These are phyloP conservation scores for Teunomyces stri DNA, from an alignment of 805 yeast species.

Conservation along the genomic window DNA sequence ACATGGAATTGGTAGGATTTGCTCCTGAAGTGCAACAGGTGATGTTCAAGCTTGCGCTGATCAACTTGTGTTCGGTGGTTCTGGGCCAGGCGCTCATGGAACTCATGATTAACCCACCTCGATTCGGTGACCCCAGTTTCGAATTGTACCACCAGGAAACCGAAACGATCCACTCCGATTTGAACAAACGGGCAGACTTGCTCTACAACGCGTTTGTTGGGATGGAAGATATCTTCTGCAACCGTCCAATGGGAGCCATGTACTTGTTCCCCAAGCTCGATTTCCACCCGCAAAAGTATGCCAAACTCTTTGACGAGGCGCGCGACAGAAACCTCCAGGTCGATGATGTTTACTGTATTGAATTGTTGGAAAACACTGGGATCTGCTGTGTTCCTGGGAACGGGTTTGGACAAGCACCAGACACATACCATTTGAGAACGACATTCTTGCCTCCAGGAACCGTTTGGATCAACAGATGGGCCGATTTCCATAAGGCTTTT, in stretches of 20 bases:
- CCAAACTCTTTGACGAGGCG: slow-evolving; percentile 63
- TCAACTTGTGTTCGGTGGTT: slow-evolving; percentile 90
- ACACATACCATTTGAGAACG: slow-evolving; percentile 90
- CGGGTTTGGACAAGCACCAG: slow-evolving; percentile 92
- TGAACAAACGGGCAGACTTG: slow-evolving; percentile 59
- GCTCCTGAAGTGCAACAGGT: slow-evolving; percentile 63
- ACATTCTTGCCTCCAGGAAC: slow-evolving; percentile 95
- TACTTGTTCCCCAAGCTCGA: slow-evolving; percentile 83
- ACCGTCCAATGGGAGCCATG: slow-evolving; percentile 96
- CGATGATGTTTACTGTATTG: slow-evolving; percentile 87
- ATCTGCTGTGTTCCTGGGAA: slow-evolving; percentile 97
- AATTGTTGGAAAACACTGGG: slow-evolving; percentile 82
- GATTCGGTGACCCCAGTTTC: slow-evolving; percentile 70
- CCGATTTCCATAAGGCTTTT: slow-evolving; percentile 72
- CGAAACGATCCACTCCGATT: slow-evolving; percentile 55
- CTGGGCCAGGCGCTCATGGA: slow-evolving; percentile 93
- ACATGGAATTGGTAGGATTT: slow-evolving; percentile 91
- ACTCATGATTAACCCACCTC: slow-evolving; percentile 91
- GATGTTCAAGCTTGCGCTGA: slow-evolving; percentile 82
- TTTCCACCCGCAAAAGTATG: slow-evolving; percentile 46
- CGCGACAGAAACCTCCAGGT: slow-evolving; percentile 54
- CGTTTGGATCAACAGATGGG: slow-evolving; percentile 83
- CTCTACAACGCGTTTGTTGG: slow-evolving; percentile 68
- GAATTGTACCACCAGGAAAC: slow-evolving; percentile 65
- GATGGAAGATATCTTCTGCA: slow-evolving; percentile 83